phyloP scores from a whole-genome alignment of 106 monocot genomes.

The Xerophyta viscosa region DNA sequence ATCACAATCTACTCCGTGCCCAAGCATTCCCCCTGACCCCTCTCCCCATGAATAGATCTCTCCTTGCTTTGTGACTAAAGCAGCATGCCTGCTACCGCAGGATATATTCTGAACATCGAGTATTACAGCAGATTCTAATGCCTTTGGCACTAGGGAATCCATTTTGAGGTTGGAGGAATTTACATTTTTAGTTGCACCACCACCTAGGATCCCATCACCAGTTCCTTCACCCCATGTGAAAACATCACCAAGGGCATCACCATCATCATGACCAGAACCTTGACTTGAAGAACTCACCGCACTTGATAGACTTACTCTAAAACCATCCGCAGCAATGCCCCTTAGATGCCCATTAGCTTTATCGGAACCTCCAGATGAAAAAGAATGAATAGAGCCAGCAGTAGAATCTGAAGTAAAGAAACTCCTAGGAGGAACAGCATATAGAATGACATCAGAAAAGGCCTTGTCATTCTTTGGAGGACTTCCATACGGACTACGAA shows the following conservation, averaged over 20 bases:
- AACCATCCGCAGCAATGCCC: constrained; percentile 53
- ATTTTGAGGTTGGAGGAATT: constrained; percentile 37
- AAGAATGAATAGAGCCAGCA: constrained; percentile 57
- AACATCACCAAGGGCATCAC: constrained; percentile 95
- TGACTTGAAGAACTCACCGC: constrained; percentile 98
- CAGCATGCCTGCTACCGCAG: constrained; percentile 78
- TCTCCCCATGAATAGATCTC: constrained; percentile 96
- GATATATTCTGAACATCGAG: constrained; percentile 91
- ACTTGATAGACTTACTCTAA: constrained; percentile 90
- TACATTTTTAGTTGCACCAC: constrained; percentile 46
- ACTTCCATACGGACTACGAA: constrained; percentile 75
- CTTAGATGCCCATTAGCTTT: constrained; percentile 40
- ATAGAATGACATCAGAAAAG: constrained; percentile 54
- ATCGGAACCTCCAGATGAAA: constrained; percentile 64
- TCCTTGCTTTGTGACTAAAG: constrained; percentile 91
- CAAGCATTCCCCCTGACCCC: constrained; percentile 91
- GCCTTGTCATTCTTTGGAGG: constrained; percentile 81
- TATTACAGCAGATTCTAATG: constrained; percentile 87
- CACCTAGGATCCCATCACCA: constrained; percentile 81
- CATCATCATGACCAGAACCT: constrained; percentile 98
- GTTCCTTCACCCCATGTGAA: constrained; percentile 98
- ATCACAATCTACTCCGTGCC: constrained; percentile 88
- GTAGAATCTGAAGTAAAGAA: constrained; percentile 64
- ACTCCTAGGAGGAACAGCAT: constrained; percentile 50
- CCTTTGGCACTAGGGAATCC: constrained; percentile 81